phyloP scores from a whole-genome alignment of 441 rosid genomes.

The Erysimum pusillum region DNA sequence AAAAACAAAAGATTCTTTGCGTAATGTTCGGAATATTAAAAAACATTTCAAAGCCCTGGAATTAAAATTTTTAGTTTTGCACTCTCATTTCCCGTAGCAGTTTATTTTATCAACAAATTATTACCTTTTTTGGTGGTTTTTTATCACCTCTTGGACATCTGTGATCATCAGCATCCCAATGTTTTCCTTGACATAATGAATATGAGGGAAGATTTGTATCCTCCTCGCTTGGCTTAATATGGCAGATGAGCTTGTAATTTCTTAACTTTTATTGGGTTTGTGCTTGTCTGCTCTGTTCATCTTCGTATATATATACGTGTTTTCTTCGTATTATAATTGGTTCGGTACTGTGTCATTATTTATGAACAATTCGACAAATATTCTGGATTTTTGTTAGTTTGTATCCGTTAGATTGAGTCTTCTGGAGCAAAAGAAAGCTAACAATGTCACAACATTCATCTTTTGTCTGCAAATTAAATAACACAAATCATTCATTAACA shows the following conservation, averaged over 20 bases:
- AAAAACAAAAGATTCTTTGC: too few species aligned
- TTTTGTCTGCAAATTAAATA: background rate
- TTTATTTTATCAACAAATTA: background rate
- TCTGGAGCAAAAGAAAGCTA: too few species aligned
- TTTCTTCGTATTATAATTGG: background rate
- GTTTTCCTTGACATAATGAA: too few species aligned
- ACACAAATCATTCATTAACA: background rate
- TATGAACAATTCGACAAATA: too few species aligned
- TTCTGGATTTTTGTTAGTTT: too few species aligned
- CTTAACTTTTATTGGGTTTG: background rate
- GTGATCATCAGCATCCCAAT: too few species aligned
- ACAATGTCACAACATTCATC: background rate
- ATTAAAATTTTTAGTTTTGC: conserved; percentile 1
- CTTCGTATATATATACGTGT: background rate
- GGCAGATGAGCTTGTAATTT: background rate
- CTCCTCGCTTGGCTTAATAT: background rate
- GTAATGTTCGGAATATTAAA: too few species aligned
- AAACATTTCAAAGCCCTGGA: conserved; percentile 1
- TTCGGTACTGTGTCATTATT: background rate
- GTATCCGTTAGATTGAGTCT: too few species aligned
- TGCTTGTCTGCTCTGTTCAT: background rate
- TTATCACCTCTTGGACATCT: too few species aligned
- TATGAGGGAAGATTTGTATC: background rate
- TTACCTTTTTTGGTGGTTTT: background rate
- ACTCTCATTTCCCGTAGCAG: background rate